Conservation (phyloP, 2,329 filamentous ascomycete species). For the Cladosporium sp. region DNA sequence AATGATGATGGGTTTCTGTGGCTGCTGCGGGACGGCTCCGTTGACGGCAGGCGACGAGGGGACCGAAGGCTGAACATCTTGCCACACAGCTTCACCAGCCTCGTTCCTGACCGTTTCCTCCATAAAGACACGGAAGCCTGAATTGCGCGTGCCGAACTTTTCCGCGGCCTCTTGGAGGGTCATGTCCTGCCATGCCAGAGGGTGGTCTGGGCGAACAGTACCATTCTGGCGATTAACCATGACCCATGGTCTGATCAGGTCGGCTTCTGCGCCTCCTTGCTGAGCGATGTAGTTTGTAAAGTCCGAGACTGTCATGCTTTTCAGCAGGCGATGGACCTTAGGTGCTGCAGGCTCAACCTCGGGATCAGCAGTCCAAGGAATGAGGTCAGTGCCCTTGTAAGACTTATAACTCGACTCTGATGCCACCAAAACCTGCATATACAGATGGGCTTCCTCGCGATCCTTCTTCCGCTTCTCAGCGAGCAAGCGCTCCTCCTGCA, state of each 20-base stretch:
- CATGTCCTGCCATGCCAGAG: conserved; percentile 69
- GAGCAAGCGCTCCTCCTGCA: conserved; percentile 74
- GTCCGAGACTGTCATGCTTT: conserved; percentile 68
- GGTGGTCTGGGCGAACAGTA: conserved; percentile 83
- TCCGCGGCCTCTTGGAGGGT: conserved; percentile 59
- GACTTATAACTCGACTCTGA: conserved; percentile 73
- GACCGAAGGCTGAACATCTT: conserved; percentile 54
- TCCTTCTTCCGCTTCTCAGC: conserved; percentile 77
- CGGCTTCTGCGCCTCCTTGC: conserved; percentile 62
- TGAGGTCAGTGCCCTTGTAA: conserved; percentile 78
- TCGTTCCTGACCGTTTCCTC: conserved; percentile 66
- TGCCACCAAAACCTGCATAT: conserved; percentile 76
- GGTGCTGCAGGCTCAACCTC: conserved; percentile 63
- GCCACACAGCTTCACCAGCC: conserved; percentile 68
- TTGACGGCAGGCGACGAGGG: conserved; percentile 36
- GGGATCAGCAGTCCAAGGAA: conserved; percentile 51
- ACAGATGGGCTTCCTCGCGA: conserved; percentile 88
- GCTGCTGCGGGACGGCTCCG: conserved; percentile 31
- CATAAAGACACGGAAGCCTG: conserved; percentile 73
- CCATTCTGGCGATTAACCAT: conserved; percentile 99
- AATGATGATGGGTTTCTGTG: conserved; percentile 61
- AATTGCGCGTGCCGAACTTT: conserved; percentile 63
- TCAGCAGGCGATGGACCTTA: conserved; percentile 64
- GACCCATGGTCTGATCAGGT: conserved; percentile 76
- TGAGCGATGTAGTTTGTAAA: conserved; percentile 65